Percentiles rank a stretch among this genome's conserved stretches.
Evolutionary conservation across 495 filamentous ascomycete species (phyloP).

Genomic region (Neurospora sp.): DNA sequence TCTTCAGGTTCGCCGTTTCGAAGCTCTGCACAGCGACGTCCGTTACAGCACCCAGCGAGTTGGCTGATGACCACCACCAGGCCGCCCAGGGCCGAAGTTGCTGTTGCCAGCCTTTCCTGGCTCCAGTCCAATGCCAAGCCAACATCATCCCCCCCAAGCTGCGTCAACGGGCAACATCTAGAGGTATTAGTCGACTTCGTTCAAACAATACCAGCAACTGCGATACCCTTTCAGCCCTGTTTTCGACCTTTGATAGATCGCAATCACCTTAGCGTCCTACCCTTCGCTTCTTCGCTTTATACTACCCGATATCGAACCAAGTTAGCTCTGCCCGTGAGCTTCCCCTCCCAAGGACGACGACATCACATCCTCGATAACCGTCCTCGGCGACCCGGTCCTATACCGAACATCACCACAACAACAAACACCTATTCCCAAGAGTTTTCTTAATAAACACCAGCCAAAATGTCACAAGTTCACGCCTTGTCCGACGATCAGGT

Average conservation of each 20-base stretch:
- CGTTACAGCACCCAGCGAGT: neutral
- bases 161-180: neutral
- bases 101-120: neutral
- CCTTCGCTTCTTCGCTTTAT: neutral
- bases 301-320: neutral
- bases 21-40: neutral
- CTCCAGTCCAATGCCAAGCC: neutral
- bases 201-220: neutral
- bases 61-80: neutral
- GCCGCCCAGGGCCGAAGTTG: neutral
- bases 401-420: neutral
- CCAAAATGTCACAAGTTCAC: conserved; percentile 83
- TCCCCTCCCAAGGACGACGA: neutral
- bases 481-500: conserved; percentile 95
- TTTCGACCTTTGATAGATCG: neutral
- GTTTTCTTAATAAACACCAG: conserved; percentile 16
- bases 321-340: neutral
- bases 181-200: neutral
- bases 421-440: conserved; percentile 5
- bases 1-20: neutral
- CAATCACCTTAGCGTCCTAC: neutral
- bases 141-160: neutral
- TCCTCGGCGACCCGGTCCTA: neutral
- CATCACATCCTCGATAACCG: neutral
- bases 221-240: neutral